Evolutionary conservation across 345 rosid genomes (phyloP).

Genomic region (Salix arbutifolia): DNA sequence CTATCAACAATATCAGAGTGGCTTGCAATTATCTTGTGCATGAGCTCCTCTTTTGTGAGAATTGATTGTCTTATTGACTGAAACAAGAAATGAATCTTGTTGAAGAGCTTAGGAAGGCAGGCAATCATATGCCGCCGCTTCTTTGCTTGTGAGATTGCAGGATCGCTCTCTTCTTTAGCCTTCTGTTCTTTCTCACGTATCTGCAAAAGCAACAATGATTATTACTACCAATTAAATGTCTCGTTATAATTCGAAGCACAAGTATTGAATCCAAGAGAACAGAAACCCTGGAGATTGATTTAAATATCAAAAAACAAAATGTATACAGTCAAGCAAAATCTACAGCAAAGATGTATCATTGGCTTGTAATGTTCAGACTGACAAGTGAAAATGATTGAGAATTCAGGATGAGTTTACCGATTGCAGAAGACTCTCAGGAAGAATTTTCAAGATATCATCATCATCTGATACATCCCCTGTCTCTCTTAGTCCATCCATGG

Average conservation of each 20-base stretch:
- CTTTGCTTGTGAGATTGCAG: constrained; percentile 80
- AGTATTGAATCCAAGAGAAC: neutral
- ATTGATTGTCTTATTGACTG: constrained; percentile 63
- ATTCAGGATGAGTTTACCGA: constrained; percentile 44
- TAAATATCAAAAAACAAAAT: neutral
- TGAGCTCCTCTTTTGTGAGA: constrained; percentile 72
- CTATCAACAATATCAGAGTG: constrained; percentile 64
- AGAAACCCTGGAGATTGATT: neutral
- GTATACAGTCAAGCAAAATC: neutral
- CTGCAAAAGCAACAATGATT: constrained; percentile 36
- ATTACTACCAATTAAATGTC: neutral
- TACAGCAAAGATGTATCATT: neutral
- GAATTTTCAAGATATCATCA: constrained; percentile 47
- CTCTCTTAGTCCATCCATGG: constrained; percentile 23
- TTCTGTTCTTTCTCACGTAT: constrained; percentile 68
- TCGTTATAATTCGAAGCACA: neutral
- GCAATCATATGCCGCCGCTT: constrained; percentile 60
- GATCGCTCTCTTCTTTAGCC: constrained; percentile 60
- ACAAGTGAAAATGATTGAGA: neutral
- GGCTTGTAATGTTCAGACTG: neutral
- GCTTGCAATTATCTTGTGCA: constrained; percentile 51
- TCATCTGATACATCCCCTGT: constrained; percentile 25
- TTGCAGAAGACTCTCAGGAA: constrained; percentile 50
- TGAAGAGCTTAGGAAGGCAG: constrained; percentile 72
- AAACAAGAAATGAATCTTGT: constrained; percentile 57